Evolutionary conservation across 257 asterid species (phyloP), one percentile per base, ranked within the genome.

Genomic region (Datura wrightii): DNA sequence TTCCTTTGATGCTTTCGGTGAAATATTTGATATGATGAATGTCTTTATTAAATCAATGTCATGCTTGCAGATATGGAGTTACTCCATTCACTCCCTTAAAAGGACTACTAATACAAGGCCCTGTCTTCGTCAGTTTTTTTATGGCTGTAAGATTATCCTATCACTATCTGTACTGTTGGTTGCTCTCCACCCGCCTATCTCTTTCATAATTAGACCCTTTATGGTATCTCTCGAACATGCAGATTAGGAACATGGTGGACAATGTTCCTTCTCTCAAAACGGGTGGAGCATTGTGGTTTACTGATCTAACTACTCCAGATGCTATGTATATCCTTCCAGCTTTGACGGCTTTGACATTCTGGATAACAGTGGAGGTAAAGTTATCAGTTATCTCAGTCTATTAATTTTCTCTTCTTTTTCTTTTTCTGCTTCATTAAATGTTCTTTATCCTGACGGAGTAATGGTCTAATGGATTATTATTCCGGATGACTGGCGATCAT

Each of bases 291-390:
- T 88, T 88, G 76, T 97, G 98, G 98, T 97, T 97, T 87, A 89
- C 93, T 24, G 99, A 95, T 91, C 92, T 97, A 92, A 89, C 96
- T 8, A 93, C 98, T 85, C 97, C 98, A 10, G 99, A 97, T 90
- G 82, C 82, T 90, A 83, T 95, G 94, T 92, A 87, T 53, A 84
- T 95, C 80, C 86, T 97, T 42, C 99, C 98, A 37, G 89, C 94
- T 90, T 87, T 97, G 92, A 91, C 97, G 1, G 99, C 96, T 83
- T 87, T 97, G 86, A 91, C 99, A 80, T 97, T 95, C 90, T 95
- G 93, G 99, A 89, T 94, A 59, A 94, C 96, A 6, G 97, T 96
- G 88, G 99, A 96, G 98, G 99, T 95, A 78, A 88, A 92, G 85
- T 66, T 83, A 78, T 78, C 9, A 31, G 63, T 78, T 78, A 78